Evolutionary conservation across 2,329 filamentous ascomycete species (phyloP), one percentile per base, ranked within the genome.

Genomic region (Colletotrichum noveboracense): DNA sequence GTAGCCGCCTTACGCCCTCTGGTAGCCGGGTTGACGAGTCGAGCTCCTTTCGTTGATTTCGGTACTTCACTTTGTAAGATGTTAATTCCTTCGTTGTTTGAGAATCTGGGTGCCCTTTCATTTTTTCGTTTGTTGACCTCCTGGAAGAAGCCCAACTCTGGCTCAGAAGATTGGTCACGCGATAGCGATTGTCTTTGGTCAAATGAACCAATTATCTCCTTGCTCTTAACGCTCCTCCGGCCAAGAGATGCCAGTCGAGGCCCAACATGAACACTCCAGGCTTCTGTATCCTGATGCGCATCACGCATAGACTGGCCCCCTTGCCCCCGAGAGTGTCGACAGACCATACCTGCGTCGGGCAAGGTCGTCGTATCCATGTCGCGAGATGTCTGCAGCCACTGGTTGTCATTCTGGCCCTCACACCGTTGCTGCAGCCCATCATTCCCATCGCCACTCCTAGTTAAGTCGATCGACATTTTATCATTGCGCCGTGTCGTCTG

Each of bases 1-100:
- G 86, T 84, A 12, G 89, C 89, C 55, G 89, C 89, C 79, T 91
- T 91, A 74, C 84, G 88, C 36, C 89, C 89, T 78, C 89, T 84
- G 13, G 87, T 89, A 6, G 89, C 89, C 21, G 89, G 89, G 73
- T 90, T 90, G 9, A 74, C 60, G 10, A 71, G 52, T 32, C 66
- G 71, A 38, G 10, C 32, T 30, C 26, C 30, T 16, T 26, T 28
- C 38, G 55, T 36, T 32, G 61, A 18, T 28, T 28, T n/a, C 24
- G 12, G 14, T 13, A n/a, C 36, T 28, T 56, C 24, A 34, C 55
- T 13, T 14, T 14, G n/a, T 28, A n/a, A 24, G 14, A 18, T n/a
- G 10, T 55, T 28, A 13, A n/a, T 24, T 52, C 56, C 56, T 60
- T 14, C 28, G 6, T 60, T 8, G 9, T 64, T 34, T 61, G 58